phyloP scores from a whole-genome alignment of 345 rosid species.

The Hypericum perforatum region DNA sequence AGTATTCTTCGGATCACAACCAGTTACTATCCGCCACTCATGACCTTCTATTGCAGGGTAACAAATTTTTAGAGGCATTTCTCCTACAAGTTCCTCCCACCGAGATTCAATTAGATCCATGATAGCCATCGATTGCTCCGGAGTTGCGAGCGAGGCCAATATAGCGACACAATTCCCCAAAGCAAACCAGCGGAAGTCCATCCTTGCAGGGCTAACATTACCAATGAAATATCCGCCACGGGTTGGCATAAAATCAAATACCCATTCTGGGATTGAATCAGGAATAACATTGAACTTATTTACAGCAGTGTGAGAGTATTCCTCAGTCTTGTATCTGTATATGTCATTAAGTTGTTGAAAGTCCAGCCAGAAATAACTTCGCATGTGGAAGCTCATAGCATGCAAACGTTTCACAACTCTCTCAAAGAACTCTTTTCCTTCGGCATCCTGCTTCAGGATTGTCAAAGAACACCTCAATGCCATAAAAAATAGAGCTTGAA shows the following conservation, averaged over 20 bases:
- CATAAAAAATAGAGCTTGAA: slow-evolving; percentile 81
- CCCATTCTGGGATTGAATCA: slow-evolving; percentile 61
- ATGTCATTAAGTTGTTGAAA: slow-evolving; percentile 56
- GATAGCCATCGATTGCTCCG: slow-evolving; percentile 53
- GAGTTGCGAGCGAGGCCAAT: slow-evolving; percentile 45
- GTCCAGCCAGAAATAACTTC: slow-evolving; percentile 62
- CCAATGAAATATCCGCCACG: slow-evolving; percentile 63
- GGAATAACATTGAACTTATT: slow-evolving; percentile 70
- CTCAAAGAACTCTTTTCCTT: slow-evolving; percentile 56
- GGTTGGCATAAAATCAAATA: slow-evolving; percentile 54
- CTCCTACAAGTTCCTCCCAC: slow-evolving; percentile 69
- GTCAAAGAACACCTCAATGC: slow-evolving; percentile 51
- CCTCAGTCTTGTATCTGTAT: slow-evolving; percentile 62
- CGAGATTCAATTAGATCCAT: slow-evolving; percentile 63
- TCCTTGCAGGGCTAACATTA: slow-evolving; percentile 60
- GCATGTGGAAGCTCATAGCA: slow-evolving; percentile 51
- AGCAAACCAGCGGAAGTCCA: slow-evolving; percentile 65
- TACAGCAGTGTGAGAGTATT: slow-evolving; percentile 62
- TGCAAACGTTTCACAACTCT: slow-evolving; percentile 45
- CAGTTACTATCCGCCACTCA: slow-evolving; percentile 56
- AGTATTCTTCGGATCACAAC: slow-evolving; percentile 60
- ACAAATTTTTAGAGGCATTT: slow-evolving; percentile 52
- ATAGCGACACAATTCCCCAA: slow-evolving; percentile 54
- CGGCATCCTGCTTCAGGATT: slow-evolving; percentile 55
- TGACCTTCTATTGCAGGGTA: slow-evolving; percentile 56